Percentiles rank a stretch among this genome's conserved stretches.
Conservation (phyloP, 345 rosid species). For the Populus alba region DNA sequence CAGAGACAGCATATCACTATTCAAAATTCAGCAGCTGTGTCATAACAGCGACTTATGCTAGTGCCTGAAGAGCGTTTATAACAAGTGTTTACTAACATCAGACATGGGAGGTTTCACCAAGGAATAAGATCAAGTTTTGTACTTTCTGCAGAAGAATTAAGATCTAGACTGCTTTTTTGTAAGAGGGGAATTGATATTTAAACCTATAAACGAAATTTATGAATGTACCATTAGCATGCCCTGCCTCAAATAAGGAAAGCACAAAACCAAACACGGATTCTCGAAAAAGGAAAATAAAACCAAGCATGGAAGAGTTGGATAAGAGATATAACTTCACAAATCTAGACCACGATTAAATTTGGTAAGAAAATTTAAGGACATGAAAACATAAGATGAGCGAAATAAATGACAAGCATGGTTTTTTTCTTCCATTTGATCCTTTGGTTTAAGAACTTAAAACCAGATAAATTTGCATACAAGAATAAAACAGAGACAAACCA, state of each 20-base stretch:
- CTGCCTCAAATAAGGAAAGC: not conserved
- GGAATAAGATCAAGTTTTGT: not conserved
- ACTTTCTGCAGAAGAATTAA: not conserved
- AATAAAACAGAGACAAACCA: not conserved
- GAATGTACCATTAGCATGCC: not conserved
- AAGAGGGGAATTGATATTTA: not conserved
- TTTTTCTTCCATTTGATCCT: not conserved
- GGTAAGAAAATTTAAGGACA: too few species aligned
- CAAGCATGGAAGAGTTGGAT: too few species aligned
- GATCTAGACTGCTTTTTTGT: not conserved
- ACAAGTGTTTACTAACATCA: not conserved
- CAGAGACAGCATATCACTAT: not conserved
- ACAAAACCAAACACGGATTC: not conserved
- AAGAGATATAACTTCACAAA: too few species aligned
- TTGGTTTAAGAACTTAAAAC: not conserved
- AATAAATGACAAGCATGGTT: too few species aligned
- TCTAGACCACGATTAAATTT: not conserved
- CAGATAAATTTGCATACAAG: not conserved
- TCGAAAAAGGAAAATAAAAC: too few species aligned
- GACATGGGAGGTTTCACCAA: not conserved
- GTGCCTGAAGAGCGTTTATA: not conserved
- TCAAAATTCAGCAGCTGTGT: not conserved
- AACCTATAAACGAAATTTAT: not conserved
- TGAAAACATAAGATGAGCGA: too few species aligned
- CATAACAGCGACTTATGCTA: too few species aligned